Evolutionary conservation across 306 rosid genomes (phyloP).

Genomic region (Prinsepia uniflora): DNA sequence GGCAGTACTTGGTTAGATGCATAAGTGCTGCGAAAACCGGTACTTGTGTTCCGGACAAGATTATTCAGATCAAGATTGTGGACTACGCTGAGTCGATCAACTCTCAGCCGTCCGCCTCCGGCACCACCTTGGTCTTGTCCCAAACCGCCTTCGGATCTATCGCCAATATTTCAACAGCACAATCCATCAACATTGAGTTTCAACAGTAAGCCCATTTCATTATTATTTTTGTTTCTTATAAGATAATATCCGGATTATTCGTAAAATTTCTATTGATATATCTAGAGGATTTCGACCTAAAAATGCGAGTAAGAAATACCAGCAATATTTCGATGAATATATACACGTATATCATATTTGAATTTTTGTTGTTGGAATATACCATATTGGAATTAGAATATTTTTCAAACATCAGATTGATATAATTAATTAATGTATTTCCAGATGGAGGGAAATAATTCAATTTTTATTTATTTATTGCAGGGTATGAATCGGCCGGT

Average conservation of each 20-base stretch:
- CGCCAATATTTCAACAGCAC: slow-evolving; percentile 38
- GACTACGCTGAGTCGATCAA: slow-evolving; percentile 20
- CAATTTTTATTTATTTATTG: not conserved
- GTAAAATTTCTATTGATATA: too few relatives aligned
- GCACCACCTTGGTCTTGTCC: slow-evolving; percentile 55
- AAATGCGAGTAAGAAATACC: too few relatives aligned
- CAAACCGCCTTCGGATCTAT: slow-evolving; percentile 49
- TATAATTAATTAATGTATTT: not conserved
- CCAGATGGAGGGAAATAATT: not conserved
- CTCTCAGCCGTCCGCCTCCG: slow-evolving; percentile 18
- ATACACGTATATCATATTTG: too few relatives aligned
- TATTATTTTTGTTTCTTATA: too few relatives aligned
- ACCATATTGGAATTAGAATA: too few relatives aligned
- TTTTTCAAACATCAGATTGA: too few relatives aligned
- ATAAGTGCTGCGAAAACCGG: slow-evolving; percentile 55
- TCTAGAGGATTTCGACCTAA: too few relatives aligned
- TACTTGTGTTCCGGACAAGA: slow-evolving; percentile 47
- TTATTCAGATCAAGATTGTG: slow-evolving; percentile 58
- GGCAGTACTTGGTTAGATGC: slow-evolving; percentile 72
- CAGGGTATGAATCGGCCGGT: slow-evolving; percentile 2
- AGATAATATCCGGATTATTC: too few relatives aligned
- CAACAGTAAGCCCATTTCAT: slow-evolving; percentile 44
- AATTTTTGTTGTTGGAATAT: not conserved
- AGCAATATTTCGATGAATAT: too few relatives aligned
- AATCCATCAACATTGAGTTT: slow-evolving; percentile 54